phyloP scores from a whole-genome alignment of 768 basidiomycete species.

The Amanita polypyramis region DNA sequence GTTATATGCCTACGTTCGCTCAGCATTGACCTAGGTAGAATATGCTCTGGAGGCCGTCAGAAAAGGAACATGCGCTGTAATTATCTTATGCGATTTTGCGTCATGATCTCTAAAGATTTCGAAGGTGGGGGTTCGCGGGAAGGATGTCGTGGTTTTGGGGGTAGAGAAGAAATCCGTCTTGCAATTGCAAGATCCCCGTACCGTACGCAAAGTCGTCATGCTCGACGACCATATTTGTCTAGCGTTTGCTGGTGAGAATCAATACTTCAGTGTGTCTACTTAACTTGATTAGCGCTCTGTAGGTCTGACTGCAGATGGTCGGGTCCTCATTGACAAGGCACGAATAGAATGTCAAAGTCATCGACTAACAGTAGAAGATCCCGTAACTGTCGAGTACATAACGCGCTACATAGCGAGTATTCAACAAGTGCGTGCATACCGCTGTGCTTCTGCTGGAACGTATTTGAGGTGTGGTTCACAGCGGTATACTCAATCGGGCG shows the following conservation, averaged over 20 bases:
- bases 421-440: slow-evolving; percentile 61
- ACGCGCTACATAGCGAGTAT: slow-evolving; percentile 98
- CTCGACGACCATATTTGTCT: slow-evolving; percentile 95
- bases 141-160: slow-evolving; percentile 90
- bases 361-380: slow-evolving; percentile 94
- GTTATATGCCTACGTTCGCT: slow-evolving; percentile 6
- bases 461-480: slow-evolving; percentile 19
- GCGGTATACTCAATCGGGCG: slow-evolving; percentile 98
- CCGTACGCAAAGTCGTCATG: slow-evolving; percentile 97
- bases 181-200: slow-evolving; percentile 96
- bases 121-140: slow-evolving; percentile 92
- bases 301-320: slow-evolving; percentile 97
- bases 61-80: slow-evolving; percentile 93
- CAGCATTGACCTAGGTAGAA: slow-evolving; percentile 62
- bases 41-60: slow-evolving; percentile 97
- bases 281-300: slow-evolving; percentile 6
- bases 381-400: slow-evolving; percentile 97
- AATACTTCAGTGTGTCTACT: neutral
- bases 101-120: neutral
- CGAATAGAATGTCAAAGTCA: slow-evolving; percentile 97
- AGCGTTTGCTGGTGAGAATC: slow-evolving; percentile 80
- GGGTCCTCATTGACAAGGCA: slow-evolving; percentile 96
- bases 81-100: slow-evolving; percentile 14
- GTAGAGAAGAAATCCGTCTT: slow-evolving; percentile 99
- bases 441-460: neutral